Evolutionary conservation across 768 basidiomycete genomes (phyloP).

Genomic region (Amanita inopinata): DNA sequence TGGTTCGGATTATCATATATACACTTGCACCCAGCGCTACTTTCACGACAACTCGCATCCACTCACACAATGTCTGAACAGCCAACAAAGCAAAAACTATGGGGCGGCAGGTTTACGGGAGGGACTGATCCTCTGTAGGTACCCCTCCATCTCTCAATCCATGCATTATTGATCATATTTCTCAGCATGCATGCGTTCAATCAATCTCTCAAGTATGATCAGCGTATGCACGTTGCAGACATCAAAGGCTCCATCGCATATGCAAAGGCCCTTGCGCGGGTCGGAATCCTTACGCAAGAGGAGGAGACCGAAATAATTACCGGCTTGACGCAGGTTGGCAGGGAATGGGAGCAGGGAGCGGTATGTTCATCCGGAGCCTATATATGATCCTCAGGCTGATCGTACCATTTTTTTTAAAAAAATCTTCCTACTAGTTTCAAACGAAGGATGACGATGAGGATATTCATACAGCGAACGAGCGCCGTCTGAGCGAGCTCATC

Average conservation of each 20-base stretch:
- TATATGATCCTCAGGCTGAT: too few species aligned
- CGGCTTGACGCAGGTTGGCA: conserved; percentile 65
- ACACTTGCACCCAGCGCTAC: too few species aligned
- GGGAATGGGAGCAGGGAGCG: conserved; percentile 77
- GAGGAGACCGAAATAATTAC: conserved; percentile 67
- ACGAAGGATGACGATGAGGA: conserved; percentile 89
- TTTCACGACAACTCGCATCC: too few species aligned
- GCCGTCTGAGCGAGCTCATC: conserved; percentile 86
- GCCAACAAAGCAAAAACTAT: conserved; percentile 60
- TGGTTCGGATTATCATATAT: too few species aligned
- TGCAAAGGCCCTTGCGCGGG: conserved; percentile 74
- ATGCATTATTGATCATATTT: conserved; percentile 13
- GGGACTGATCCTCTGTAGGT: conserved; percentile 80
- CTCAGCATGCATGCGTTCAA: conserved; percentile 95
- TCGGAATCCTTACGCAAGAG: conserved; percentile 69
- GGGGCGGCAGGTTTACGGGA: conserved; percentile 86
- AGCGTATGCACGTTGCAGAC: conserved; percentile 88
- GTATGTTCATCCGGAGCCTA: conserved; percentile 44
- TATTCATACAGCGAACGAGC: conserved; percentile 98
- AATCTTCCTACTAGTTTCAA: conserved; percentile 55
- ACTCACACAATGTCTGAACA: conserved; percentile 28
- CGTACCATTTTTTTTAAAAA: background rate
- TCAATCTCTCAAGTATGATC: conserved; percentile 90
- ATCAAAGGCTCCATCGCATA: conserved; percentile 94
- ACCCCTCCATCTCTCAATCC: background rate